phyloP scores from a whole-genome alignment of 306 rosid genomes.

The Calophaca sinica region DNA sequence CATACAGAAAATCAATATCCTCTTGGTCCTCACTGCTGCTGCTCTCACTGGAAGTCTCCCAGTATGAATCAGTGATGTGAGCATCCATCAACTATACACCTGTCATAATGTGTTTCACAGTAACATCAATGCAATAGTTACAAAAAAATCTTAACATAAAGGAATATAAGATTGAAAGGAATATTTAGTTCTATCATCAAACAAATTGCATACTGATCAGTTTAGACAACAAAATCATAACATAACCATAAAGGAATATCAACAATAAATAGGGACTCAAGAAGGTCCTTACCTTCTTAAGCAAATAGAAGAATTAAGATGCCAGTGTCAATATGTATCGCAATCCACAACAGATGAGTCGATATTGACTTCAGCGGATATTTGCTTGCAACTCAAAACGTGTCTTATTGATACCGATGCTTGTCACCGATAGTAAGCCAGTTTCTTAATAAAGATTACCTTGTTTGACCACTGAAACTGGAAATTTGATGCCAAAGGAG shows the following conservation, averaged over 20 bases:
- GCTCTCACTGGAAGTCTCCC: slow-evolving; percentile 85
- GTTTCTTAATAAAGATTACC: slow-evolving; percentile 52
- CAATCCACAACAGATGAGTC: slow-evolving; percentile 34
- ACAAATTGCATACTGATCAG: not conserved
- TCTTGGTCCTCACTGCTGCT: slow-evolving; percentile 83
- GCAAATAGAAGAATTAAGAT: slow-evolving; percentile 47
- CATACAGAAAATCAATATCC: slow-evolving; percentile 65
- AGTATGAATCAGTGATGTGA: slow-evolving; percentile 71
- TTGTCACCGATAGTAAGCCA: slow-evolving; percentile 50
- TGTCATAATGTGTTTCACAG: slow-evolving; percentile 46
- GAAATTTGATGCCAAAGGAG: slow-evolving; percentile 71
- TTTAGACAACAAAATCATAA: slow-evolving; percentile 32
- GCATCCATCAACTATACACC: slow-evolving; percentile 70
- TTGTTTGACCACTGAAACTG: slow-evolving; percentile 50
- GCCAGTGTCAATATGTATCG: slow-evolving; percentile 37
- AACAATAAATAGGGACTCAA: slow-evolving; percentile 39
- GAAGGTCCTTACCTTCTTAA: slow-evolving; percentile 54
- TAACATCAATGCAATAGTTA: slow-evolving; percentile 28
- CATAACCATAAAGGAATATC: slow-evolving; percentile 30
- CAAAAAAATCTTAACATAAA: slow-evolving; percentile 8
- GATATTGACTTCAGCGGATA: slow-evolving; percentile 47
- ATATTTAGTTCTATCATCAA: no score
- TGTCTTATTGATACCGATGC: slow-evolving; percentile 50
- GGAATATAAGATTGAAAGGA: no score
- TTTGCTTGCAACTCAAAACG: slow-evolving; percentile 33